Percentiles rank a stretch among this genome's conserved stretches.
These are phyloP conservation scores for Taphrina populina DNA, from an alignment of 1,139 yeast genomes.

Conservation along the genomic window DNA sequence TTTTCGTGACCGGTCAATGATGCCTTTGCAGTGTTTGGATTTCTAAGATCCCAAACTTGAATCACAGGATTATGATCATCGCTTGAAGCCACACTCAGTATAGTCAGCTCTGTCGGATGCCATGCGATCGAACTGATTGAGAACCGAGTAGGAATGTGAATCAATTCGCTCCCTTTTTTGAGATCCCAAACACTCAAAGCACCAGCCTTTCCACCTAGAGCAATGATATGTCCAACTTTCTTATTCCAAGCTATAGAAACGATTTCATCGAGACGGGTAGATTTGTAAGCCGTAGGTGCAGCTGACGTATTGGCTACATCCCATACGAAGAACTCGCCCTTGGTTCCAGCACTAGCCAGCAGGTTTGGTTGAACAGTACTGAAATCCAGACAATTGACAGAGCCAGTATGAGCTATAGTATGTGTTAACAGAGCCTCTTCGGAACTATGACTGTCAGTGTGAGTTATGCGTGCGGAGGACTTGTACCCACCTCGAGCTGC, in stretches of 20 bases:
- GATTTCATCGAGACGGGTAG: conserved; percentile 78
- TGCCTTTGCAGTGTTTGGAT: conserved; percentile 81
- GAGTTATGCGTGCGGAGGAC: too few species aligned
- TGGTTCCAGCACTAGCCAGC: conserved; percentile 80
- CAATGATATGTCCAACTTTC: conserved; percentile 79
- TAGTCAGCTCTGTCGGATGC: conserved; percentile 77
- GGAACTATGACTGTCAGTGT: too few species aligned
- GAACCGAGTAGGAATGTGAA: conserved; percentile 60
- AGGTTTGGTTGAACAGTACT: conserved; percentile 71
- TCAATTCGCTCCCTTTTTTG: conserved; percentile 79
- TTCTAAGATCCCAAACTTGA: conserved; percentile 90
- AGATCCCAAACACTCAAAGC: conserved; percentile 93
- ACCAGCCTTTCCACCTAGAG: conserved; percentile 80
- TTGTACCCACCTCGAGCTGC: too few species aligned
- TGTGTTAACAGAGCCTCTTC: conserved; percentile 39
- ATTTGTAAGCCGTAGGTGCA: conserved; percentile 65
- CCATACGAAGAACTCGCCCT: conserved; percentile 78
- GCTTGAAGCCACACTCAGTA: conserved; percentile 81
- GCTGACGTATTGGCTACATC: conserved; percentile 58
- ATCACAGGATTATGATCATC: conserved; percentile 78
- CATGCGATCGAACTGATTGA: conserved; percentile 55
- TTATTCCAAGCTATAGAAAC: conserved; percentile 88
- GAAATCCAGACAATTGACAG: conserved; percentile 73
- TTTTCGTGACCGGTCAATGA: conserved; percentile 76
- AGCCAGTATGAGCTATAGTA: conserved; percentile 63